Evolutionary conservation across 345 rosid genomes (phyloP).

Genomic region (Brassica carinata): DNA sequence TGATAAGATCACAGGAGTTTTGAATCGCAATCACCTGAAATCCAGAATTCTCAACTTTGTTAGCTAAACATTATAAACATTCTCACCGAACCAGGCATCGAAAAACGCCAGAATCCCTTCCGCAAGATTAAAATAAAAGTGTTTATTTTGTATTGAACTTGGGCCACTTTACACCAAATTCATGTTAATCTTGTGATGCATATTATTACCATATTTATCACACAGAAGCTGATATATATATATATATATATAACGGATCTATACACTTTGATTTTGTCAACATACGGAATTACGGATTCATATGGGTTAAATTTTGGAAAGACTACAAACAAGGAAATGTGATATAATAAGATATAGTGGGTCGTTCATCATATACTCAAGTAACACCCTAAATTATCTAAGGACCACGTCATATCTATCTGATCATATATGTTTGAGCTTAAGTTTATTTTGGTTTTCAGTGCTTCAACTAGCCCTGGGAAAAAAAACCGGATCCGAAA

Average conservation of each 20-base stretch:
- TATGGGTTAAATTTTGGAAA: neutral
- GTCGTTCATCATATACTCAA: neutral
- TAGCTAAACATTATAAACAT: constrained; percentile 1
- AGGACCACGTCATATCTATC: neutral
- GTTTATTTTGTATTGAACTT: neutral
- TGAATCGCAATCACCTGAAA: constrained; percentile 87
- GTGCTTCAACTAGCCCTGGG: neutral
- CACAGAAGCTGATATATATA: neutral
- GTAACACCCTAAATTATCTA: constrained; percentile 8
- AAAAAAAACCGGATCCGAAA: no score
- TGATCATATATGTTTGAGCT: neutral
- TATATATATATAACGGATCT: neutral
- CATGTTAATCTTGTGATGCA: constrained; percentile 1
- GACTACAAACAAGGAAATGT: constrained; percentile 11
- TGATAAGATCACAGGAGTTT: constrained; percentile 88
- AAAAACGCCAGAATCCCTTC: neutral
- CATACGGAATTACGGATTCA: neutral
- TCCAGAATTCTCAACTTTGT: constrained; percentile 16
- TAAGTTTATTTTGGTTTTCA: neutral
- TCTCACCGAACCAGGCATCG: neutral
- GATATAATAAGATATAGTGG: constrained; percentile 16
- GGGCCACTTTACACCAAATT: neutral
- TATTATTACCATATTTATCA: neutral
- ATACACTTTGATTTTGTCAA: neutral
- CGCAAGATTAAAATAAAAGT: neutral